Evolutionary conservation across 2,329 filamentous ascomycete species (phyloP), one percentile per base, ranked within the genome.

Genomic region (Ascochyta clinopodiicola): DNA sequence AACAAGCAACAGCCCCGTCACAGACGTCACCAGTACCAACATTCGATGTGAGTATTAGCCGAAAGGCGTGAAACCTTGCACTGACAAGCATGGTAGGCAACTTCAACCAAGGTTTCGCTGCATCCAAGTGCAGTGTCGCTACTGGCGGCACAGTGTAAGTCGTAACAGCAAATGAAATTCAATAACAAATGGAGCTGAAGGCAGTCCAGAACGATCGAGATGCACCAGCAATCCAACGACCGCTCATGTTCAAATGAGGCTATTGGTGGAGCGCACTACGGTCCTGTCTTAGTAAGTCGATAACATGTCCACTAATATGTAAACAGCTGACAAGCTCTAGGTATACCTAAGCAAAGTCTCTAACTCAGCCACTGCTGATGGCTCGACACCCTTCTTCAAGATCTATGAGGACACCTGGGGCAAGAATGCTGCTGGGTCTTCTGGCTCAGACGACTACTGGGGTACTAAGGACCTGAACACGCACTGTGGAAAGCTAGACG

Each of bases 351-450:
- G 76, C 54, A 71, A 70, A 49, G 77, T 75, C 29, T 80, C 81
- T 64, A 71, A 75, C 15, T 70, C 76, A 15, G 82, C 81, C 63
- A 79, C 81, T 59, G 82, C 83, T 25, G 79, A 80, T 57, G 77
- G 79, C 38, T 77, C 79, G 47, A 74, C 78, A 17, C 71, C 73
- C 45, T 86, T 82, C 81, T 86, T 86, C 79, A 86, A 85, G 78
- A 60, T 86, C 60, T 82, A 84, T 64, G 75, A 85, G 72, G 79
- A 79, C 67, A 78, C 80, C 2, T 79, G 79, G 70, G 83, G 78
- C 29, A 74, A 82, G 59, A 79, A 73, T 35, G 76, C 79, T 3
- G 68, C 74, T 34, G 74, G 74, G 4, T 58, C 61, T 2, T 43
- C 57, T 13, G 70, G 81, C 34, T 79, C 77, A 37, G 78, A 79